A percentile compares a stretch with the other conserved stretches of the same genome.
These are phyloP conservation scores for Hevea brasiliensis DNA, from an alignment of 345 rosid species.

Conservation along the genomic window DNA sequence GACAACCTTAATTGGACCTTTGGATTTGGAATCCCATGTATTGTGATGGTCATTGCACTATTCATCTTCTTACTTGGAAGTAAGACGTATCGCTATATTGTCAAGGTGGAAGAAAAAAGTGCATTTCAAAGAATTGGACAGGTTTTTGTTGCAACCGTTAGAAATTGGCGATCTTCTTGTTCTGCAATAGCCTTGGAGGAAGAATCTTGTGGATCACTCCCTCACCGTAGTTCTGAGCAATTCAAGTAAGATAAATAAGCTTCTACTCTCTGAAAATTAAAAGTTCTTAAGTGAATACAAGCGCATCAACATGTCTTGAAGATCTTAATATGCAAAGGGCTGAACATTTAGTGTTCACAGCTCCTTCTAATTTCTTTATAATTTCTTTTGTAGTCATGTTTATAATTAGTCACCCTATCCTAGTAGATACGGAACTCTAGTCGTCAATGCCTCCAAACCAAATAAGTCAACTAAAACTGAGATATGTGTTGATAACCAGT, in stretches of 20 bases:
- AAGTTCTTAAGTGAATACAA: not conserved
- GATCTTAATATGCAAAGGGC: too few species aligned
- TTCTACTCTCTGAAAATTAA: not conserved
- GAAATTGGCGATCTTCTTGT: not conserved
- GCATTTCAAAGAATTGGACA: not conserved
- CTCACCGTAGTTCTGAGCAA: not conserved
- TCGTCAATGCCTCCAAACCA: too few species aligned
- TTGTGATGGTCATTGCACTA: conserved; percentile 21
- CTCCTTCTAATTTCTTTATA: too few species aligned
- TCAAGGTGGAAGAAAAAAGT: not conserved
- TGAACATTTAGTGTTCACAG: too few species aligned
- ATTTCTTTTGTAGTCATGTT: too few species aligned
- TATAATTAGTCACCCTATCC: too few species aligned
- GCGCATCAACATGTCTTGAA: not conserved
- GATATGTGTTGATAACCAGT: too few species aligned
- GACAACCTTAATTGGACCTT: conserved; percentile 28
- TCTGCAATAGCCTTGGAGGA: not conserved
- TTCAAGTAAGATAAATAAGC: not conserved
- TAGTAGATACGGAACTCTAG: too few species aligned
- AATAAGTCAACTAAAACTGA: too few species aligned
- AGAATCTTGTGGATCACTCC: not conserved
- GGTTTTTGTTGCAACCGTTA: not conserved
- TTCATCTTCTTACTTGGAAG: conserved; percentile 21
- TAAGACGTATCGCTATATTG: conserved; percentile 13
- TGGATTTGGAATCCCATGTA: conserved; percentile 33